phyloP scores from a whole-genome alignment of 192 early-diverging fungal genomes.

The Anaeromyces robustus region DNA sequence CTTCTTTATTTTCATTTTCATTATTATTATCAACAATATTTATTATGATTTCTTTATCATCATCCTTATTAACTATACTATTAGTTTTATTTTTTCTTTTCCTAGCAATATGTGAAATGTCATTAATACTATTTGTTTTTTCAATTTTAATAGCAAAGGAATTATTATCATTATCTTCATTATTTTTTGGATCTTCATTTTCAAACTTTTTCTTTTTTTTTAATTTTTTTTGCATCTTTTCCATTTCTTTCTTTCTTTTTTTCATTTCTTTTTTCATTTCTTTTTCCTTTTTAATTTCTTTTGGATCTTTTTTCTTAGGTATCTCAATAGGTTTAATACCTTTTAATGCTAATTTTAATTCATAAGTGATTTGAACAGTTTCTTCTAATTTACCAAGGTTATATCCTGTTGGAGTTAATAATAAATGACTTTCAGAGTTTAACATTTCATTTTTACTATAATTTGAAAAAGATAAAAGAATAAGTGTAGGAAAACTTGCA shows the following conservation, averaged over 20 bases:
- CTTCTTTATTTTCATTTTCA: too few species aligned
- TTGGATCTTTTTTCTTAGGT: background rate
- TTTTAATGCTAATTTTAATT: background rate
- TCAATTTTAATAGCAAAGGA: background rate
- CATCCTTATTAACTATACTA: background rate
- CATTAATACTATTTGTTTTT: background rate
- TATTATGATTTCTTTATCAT: background rate
- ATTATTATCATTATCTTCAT: background rate
- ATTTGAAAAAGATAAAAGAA: background rate
- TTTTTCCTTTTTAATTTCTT: background rate
- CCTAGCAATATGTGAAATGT: background rate
- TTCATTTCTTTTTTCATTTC: background rate
- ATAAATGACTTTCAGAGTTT: background rate
- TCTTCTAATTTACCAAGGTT: background rate
- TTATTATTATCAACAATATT: too few species aligned
- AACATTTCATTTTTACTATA: background rate
- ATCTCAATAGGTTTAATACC: background rate
- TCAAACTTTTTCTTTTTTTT: too few species aligned
- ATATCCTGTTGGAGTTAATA: background rate
- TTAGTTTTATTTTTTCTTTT: background rate
- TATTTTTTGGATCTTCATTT: too few species aligned
- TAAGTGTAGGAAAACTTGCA: background rate
- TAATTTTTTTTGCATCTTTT: background rate
- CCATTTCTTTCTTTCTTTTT: background rate
- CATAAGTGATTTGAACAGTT: background rate